Conservation (phyloP, 1,284 basidiomycete genomes). For the Tylopilus orsonianus region DNA sequence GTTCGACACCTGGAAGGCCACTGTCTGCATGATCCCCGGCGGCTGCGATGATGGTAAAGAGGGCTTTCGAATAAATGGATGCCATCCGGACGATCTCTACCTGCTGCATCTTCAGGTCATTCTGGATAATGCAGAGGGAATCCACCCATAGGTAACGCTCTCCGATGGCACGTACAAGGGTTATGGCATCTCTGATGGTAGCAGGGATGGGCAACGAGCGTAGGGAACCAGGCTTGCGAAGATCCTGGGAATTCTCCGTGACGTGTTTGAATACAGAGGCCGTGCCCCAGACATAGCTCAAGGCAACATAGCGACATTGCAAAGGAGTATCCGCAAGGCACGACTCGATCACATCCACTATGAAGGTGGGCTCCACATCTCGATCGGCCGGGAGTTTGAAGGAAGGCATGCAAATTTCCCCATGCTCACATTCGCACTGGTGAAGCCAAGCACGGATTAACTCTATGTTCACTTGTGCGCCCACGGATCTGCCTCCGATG, state of each 20-base stretch:
- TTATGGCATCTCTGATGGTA: conserved; percentile 25
- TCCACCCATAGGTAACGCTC: conserved; percentile 30
- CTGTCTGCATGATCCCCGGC: conserved; percentile 17
- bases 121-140: conserved; percentile 25
- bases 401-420: conserved; percentile 7
- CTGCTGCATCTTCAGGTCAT: conserved; percentile 19
- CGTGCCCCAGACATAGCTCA: conserved; percentile 26
- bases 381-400: neutral
- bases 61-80: conserved; percentile 18
- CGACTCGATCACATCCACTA: conserved; percentile 18
- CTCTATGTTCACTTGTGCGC: conserved; percentile 1
- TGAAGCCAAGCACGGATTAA: conserved; percentile 20
- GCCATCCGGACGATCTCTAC: conserved; percentile 23
- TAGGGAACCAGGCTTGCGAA: conserved; percentile 10
- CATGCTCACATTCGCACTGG: conserved; percentile 17
- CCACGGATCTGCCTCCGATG: conserved; percentile 18
- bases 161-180: conserved; percentile 18
- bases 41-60: conserved; percentile 25
- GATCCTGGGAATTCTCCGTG: conserved; percentile 10
- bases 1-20: conserved; percentile 15
- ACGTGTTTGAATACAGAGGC: conserved; percentile 16
- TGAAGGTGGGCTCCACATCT: conserved; percentile 3
- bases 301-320: neutral
- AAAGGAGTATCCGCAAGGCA: conserved; percentile 14
- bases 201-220: conserved; percentile 11